Conservation (phyloP, 179 eudicot genomes). For the Silene noctiflora region DNA sequence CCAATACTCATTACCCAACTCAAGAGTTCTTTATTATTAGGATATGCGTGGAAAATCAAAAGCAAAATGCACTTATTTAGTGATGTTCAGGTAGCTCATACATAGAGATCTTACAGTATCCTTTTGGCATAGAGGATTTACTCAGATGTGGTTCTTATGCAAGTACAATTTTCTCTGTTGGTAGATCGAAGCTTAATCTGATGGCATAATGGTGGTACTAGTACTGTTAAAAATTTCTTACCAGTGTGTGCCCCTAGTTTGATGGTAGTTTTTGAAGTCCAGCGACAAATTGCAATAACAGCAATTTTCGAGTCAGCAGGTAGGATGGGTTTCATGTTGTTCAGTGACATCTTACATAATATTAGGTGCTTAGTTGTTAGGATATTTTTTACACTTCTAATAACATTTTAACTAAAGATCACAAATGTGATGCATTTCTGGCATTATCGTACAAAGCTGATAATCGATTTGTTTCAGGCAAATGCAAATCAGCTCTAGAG, state of each 20-base stretch:
- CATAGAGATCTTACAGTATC: neutral
- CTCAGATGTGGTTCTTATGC: neutral
- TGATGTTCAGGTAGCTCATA: neutral
- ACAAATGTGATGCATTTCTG: neutral
- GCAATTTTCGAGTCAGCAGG: neutral
- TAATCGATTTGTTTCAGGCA: constrained; percentile 45
- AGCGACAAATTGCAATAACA: neutral
- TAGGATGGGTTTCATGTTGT: neutral
- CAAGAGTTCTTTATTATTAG: neutral
- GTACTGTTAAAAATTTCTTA: neutral
- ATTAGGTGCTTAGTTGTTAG: neutral
- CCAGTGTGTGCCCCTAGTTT: neutral
- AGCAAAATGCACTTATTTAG: neutral
- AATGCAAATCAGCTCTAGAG: constrained; percentile 53
- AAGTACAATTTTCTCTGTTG: neutral
- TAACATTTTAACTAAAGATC: neutral
- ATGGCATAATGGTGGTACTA: neutral
- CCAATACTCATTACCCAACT: neutral
- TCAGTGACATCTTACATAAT: neutral
- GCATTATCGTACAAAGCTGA: neutral
- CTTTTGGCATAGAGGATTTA: neutral
- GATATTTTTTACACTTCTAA: neutral
- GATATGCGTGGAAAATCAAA: neutral
- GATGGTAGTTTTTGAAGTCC: neutral
- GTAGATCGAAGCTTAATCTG: neutral